Conservation (phyloP, 2,329 filamentous ascomycete genomes). For the Fusarium sp. region DNA sequence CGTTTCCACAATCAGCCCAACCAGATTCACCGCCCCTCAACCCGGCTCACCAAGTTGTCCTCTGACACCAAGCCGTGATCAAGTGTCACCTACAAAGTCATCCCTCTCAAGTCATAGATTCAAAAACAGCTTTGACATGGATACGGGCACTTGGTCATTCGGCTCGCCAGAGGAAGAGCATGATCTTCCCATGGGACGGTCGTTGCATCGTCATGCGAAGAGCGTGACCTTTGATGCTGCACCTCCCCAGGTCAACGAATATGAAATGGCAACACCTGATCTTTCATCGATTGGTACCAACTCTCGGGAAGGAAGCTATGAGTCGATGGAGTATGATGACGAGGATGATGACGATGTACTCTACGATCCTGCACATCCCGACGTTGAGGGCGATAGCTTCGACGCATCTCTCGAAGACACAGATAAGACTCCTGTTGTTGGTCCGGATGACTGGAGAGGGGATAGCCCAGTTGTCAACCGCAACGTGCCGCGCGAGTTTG, state of each 20-base stretch:
- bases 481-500: conserved; percentile 59
- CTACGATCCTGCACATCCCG: conserved; percentile 64
- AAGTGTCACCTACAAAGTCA: conserved; percentile 86
- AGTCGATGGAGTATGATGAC: conserved; percentile 81
- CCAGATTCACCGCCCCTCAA: conserved; percentile 55
- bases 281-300: conserved; percentile 91
- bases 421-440: conserved; percentile 97
- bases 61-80: conserved; percentile 73
- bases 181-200: conserved; percentile 71
- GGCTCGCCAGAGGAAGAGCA: conserved; percentile 69
- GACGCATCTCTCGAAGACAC: conserved; percentile 95
- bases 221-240: conserved; percentile 97
- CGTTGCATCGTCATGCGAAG: conserved; percentile 86
- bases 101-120: conserved; percentile 78
- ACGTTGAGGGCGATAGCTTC: conserved; percentile 82
- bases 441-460: conserved; percentile 95
- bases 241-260: conserved; percentile 95
- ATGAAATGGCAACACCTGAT: conserved; percentile 97
- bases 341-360: conserved; percentile 72
- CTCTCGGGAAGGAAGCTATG: conserved; percentile 92
- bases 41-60: conserved; percentile 48
- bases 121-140: conserved; percentile 75
- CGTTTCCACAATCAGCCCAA: conserved; percentile 67
- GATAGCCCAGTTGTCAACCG: conserved; percentile 62
- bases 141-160: conserved; percentile 74